Evolutionary conservation across 768 basidiomycete species (phyloP), one percentile per base, ranked within the genome.

Genomic region (Fomitopsis pulvina): DNA sequence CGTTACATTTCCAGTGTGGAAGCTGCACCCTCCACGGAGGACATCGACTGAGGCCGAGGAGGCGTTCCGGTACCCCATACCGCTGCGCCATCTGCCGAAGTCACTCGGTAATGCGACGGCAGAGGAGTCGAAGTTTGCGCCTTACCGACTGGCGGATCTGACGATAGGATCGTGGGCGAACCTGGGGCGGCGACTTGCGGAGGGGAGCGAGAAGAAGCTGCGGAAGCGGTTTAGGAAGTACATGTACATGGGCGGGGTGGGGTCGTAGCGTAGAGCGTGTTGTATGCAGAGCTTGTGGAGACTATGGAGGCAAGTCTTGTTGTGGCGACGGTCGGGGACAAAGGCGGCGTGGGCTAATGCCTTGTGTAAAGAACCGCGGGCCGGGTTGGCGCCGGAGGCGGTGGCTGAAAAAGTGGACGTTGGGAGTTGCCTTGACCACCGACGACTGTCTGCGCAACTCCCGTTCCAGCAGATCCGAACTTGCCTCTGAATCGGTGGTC

Each of bases 121-220:
- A 56, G 72, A 68, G 58, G 71, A 70, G 61, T 71, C 70, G 50
- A 74, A 72, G 58, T 82, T 76, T 51, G 77, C 81, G 50, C 87
- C 89, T 41, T 95, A 90, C 66, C 64, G 59, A 57, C 72, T 94
- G 79, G 55, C 52, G 47, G 91, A 94, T 62, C 69, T 94, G 69
- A 93, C 90, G 55, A 81, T 94, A 29, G 65, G 70, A 50, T 81
- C 80, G 47, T 94, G 87, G 82, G 66, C 87, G 45, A 69, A 68
- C 53, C 72, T 92, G 41, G 89, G 78, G 51, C 77, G 78, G 59
- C 67, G 73, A 61, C 61, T 94, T 54, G 80, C 76, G 45, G 71
- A 78, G 57, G 62, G 66, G 34, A 71, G 74, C 63, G 68, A 76
- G 58, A 66, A 61, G 60, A 75, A 72, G 66, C 62, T 89, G 61